Percentiles rank a stretch among this genome's conserved stretches.
These are phyloP conservation scores for Mallotus nudiflorus DNA, from an alignment of 345 rosid genomes.

Conservation along the genomic window DNA sequence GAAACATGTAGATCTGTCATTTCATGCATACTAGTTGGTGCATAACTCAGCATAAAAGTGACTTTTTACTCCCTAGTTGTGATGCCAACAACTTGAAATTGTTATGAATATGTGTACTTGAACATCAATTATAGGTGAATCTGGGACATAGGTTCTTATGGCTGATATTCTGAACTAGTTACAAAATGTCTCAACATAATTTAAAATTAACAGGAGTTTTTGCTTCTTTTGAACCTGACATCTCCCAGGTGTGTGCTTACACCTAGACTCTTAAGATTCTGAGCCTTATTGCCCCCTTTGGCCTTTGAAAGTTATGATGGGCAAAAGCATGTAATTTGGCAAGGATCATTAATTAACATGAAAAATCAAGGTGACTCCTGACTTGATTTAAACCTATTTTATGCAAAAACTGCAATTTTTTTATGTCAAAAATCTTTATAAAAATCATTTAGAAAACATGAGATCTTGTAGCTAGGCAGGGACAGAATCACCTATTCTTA, in stretches of 20 bases:
- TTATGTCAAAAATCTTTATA: not conserved
- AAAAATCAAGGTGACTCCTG: not conserved
- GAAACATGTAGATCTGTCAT: not conserved
- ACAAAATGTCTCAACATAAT: not conserved
- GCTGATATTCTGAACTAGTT: not conserved
- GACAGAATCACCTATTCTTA: constrained; percentile 55
- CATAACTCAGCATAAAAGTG: not conserved
- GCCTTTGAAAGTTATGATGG: not conserved
- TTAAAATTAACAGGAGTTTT: not conserved
- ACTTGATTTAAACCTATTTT: too few species aligned
- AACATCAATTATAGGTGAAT: not conserved
- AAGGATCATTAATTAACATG: too few species aligned
- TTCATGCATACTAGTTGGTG: not conserved
- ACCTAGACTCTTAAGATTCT: not conserved
- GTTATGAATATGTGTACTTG: not conserved
- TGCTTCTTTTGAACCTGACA: not conserved
- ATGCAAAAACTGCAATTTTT: not conserved
- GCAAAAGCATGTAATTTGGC: too few species aligned
- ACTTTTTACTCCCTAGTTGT: not conserved
- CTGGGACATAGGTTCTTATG: not conserved
- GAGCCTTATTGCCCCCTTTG: not conserved
- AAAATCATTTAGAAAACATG: not conserved
- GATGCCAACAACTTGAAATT: not conserved
- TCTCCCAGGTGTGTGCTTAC: not conserved
- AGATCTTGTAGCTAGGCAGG: constrained; percentile 1